Percentiles rank a stretch among this genome's conserved stretches.
Evolutionary conservation across 495 filamentous ascomycete genomes (phyloP).

Genomic region (Trypethelium eluteriae): DNA sequence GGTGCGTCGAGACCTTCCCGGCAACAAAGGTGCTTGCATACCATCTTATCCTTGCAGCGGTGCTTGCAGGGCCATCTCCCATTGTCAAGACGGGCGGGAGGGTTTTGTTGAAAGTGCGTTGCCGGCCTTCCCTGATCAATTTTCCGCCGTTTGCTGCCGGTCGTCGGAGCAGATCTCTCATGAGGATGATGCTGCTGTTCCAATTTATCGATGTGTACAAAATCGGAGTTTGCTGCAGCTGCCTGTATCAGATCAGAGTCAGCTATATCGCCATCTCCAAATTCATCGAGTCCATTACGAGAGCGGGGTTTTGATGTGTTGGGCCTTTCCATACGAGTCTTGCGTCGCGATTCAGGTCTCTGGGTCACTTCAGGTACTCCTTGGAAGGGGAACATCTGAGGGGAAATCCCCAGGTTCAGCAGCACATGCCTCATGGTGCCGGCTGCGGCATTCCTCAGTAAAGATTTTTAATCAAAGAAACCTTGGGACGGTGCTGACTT

Average conservation of each 20-base stretch:
- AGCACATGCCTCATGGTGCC: constrained; percentile 61
- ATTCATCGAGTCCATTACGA: constrained; percentile 37
- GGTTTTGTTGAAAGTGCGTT: constrained; percentile 16
- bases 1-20: constrained; percentile 77
- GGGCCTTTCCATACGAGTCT: constrained; percentile 3
- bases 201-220: constrained; percentile 44
- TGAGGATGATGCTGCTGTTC: constrained; percentile 19
- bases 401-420: constrained; percentile 55
- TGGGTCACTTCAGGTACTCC: constrained; percentile 25
- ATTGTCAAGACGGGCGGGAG: constrained; percentile 56
- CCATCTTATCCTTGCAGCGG: constrained; percentile 66
- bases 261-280: constrained; percentile 50
- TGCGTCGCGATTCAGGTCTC: constrained; percentile 12
- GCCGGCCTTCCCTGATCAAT: constrained; percentile 11
- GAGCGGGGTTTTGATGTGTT: constrained; percentile 21
- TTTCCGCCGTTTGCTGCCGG: constrained; percentile 24
- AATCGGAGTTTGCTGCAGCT: constrained; percentile 32
- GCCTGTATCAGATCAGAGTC: constrained; percentile 49
- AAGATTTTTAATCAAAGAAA: background rate
- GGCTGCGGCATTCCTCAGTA: constrained; percentile 41
- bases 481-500: constrained; percentile 16
- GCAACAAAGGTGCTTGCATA: constrained; percentile 80
- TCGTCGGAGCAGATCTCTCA: background rate
- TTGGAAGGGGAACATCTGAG: constrained; percentile 43
- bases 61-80: constrained; percentile 89